Conservation (phyloP, 129 eudicot species). For the Artemisia tridentata region DNA sequence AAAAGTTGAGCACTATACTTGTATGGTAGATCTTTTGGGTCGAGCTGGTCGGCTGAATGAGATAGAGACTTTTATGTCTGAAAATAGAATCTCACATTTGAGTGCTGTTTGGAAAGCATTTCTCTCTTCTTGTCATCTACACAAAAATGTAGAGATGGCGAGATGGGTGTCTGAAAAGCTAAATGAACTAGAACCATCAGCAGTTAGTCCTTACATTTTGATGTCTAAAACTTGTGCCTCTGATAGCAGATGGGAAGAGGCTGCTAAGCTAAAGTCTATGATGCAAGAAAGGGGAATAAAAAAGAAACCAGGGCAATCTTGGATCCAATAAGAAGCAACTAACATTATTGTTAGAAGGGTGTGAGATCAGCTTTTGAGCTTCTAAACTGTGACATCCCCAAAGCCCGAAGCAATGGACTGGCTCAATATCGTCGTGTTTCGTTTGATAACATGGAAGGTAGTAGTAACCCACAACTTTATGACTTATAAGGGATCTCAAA, state of each 20-base stretch:
- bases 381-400: too few species aligned
- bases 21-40: slow-evolving; percentile 84
- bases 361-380: too few species aligned
- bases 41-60: slow-evolving; percentile 65
- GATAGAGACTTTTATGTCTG: slow-evolving; percentile 47
- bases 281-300: slow-evolving; percentile 60
- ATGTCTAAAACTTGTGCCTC: slow-evolving; percentile 59
- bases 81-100: slow-evolving; percentile 48
- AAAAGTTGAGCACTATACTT: slow-evolving; percentile 59
- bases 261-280: slow-evolving; percentile 49
- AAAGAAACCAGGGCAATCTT: slow-evolving; percentile 74
- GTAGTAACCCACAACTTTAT: too few species aligned
- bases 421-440: too few species aligned
- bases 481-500: too few species aligned
- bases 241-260: slow-evolving; percentile 65
- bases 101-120: slow-evolving; percentile 69
- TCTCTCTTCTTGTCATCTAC: slow-evolving; percentile 58
- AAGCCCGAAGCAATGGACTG: too few species aligned
- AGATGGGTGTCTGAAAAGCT: slow-evolving; percentile 59
- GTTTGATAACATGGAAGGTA: too few species aligned
- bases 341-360: too few species aligned
- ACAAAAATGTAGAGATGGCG: slow-evolving; percentile 62
- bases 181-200: slow-evolving; percentile 55
- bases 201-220: slow-evolving; percentile 45
- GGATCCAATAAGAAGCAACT: slow-evolving; percentile 35